Conservation (phyloP, 192 early-diverging fungal genomes). For the Coemansia sp. region DNA sequence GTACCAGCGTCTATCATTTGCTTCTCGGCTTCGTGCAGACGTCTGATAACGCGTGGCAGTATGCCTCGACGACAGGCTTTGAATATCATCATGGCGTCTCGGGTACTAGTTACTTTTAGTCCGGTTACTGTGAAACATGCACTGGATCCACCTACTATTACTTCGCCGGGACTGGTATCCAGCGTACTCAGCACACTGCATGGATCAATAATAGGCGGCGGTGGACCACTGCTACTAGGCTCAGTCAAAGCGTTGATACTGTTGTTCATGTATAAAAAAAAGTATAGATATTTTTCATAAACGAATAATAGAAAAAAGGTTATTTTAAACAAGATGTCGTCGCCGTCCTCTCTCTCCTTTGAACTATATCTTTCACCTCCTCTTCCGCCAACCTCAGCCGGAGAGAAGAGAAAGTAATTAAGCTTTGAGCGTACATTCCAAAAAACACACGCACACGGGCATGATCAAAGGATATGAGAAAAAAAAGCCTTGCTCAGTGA, state of each 20-base stretch:
- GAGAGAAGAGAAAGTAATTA: neutral
- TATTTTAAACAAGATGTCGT: neutral
- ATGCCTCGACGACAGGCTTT: conserved; percentile 75
- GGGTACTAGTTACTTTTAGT: conserved; percentile 47
- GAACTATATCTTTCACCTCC: neutral
- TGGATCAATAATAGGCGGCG: conserved; percentile 18
- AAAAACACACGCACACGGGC: neutral
- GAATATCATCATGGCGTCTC: conserved; percentile 77
- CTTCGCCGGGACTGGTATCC: conserved; percentile 30
- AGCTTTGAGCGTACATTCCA: neutral
- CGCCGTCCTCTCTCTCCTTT: neutral
- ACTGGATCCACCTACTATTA: conserved; percentile 36
- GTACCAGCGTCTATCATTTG: conserved; percentile 72
- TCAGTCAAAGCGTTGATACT: neutral
- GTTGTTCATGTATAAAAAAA: neutral
- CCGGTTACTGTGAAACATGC: conserved; percentile 49
- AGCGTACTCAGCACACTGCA: conserved; percentile 11
- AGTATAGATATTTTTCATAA: neutral
- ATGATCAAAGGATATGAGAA: neutral
- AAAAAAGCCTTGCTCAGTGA: neutral
- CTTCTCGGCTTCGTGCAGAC: conserved; percentile 75
- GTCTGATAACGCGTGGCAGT: conserved; percentile 68
- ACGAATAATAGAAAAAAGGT: neutral
- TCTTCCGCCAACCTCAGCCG: too few relatives aligned
- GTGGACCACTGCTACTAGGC: neutral